Conservation (phyloP, 768 basidiomycete genomes). For the Xerocomus spinulosus region DNA sequence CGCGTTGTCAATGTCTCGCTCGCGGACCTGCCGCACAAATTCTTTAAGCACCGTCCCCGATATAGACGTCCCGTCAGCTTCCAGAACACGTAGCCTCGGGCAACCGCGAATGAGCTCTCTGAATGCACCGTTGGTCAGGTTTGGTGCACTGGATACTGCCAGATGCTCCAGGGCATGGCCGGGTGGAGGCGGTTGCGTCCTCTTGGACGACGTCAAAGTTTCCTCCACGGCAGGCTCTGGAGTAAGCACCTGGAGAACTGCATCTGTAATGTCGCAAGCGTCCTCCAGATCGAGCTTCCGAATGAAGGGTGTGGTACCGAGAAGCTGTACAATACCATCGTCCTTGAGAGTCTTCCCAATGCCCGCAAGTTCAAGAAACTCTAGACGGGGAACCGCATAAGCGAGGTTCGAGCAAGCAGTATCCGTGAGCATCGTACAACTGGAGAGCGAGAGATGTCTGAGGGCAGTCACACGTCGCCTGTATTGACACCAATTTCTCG, state of each 20-base stretch:
- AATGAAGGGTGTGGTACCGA: constrained; percentile 66
- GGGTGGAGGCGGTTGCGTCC: constrained; percentile 35
- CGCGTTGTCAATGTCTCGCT: constrained; percentile 47
- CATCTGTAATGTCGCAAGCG: constrained; percentile 67
- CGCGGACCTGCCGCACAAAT: constrained; percentile 55
- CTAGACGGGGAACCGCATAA: constrained; percentile 62
- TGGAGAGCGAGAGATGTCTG: constrained; percentile 70
- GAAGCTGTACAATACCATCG: constrained; percentile 66
- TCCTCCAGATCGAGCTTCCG: constrained; percentile 84
- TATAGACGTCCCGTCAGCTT: constrained; percentile 78
- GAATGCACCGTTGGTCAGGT: constrained; percentile 62
- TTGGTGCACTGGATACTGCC: constrained; percentile 60
- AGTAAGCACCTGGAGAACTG: constrained; percentile 62
- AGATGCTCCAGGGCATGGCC: constrained; percentile 73
- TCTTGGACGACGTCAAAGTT: constrained; percentile 6
- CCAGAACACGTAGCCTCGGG: constrained; percentile 56
- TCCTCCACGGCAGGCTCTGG: constrained; percentile 28
- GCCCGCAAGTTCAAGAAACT: constrained; percentile 75
- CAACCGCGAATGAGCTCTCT: constrained; percentile 61
- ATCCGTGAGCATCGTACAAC: constrained; percentile 69
- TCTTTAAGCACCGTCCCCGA: constrained; percentile 55
- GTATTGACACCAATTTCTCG: constrained; percentile 44
- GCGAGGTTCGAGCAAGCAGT: constrained; percentile 70
- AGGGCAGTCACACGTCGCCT: constrained; percentile 62
- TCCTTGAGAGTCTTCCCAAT: constrained; percentile 67